Evolutionary conservation across 2,329 filamentous ascomycete genomes (phyloP), one percentile per base, ranked within the genome.

Genomic region (Cephalotrichum gorgonifer): DNA sequence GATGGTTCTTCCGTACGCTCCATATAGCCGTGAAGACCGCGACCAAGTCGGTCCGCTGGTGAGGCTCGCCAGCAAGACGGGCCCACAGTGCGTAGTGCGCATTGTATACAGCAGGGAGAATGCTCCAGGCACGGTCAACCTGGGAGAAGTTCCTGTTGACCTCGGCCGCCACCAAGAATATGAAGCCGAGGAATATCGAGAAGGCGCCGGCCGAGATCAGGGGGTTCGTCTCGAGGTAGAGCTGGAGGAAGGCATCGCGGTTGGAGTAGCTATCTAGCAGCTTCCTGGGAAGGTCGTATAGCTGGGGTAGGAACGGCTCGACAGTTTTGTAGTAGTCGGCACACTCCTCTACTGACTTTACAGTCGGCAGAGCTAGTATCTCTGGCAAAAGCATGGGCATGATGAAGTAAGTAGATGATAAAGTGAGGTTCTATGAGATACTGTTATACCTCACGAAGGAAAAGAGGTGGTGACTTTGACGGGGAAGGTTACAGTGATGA

Each of bases 131-230:
- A 44, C 93, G 81, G 65, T 98, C 93, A 39, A 98, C 84, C 67
- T 98, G 93, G n/a, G 90, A 96, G 65, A 90, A 96, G 66, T 98
- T 98, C 60, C 78, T 79, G 68, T 94, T 97, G 69, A 88, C 67
- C 65, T 97, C 91, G 1, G 89, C 87, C 5, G 81, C 71, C 28
- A 91, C 60, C 23, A 95, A 70, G 58, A 94, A 86, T 26, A 93
- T 59, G 5, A 76, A 75, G 1, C 81, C 81, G n/a, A 95, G 64
- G 38, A 81, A 73, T 17, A 95, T 57, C 3, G 86, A 85, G 48
- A 87, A 77, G 0, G 80, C 83, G 54, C 94, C 75, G 3, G 80
- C 86, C 1, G 79, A 82, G 26, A 95, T 74, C 39, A 95, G 71
- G 0, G 93, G 93, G 62, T 98, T 97, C 17, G 91, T 97, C 44